Evolutionary conservation across 345 rosid species (phyloP), one percentile per base, ranked within the genome.

Genomic region (Heritiera littoralis): DNA sequence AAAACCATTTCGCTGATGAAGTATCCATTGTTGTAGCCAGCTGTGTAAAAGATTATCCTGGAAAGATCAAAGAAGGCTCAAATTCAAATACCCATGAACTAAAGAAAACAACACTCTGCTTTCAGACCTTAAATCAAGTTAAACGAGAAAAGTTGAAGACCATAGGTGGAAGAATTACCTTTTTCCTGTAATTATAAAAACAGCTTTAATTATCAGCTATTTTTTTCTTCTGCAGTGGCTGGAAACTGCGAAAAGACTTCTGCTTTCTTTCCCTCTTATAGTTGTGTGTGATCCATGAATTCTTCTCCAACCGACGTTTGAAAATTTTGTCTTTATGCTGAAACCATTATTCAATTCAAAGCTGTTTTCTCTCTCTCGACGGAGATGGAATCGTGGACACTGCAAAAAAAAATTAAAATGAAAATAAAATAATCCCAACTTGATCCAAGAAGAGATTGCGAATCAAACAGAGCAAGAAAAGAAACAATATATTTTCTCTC

Each of bases 1-100:
- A 14, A 55, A 87, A 83, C 94, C 92, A 90, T 80, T 82, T 87
- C 30, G 86, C 55, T 10, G 88, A 70, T 74, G 82, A 79, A 45
- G 64, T 28, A 63, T 86, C 84, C 93, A 85, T 80, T 38, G 55
- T 18, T 38, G 48, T 54, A 55, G 65, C 28, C 28, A 23, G 28
- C 28, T 23, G 28, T 23, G 28, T 23, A 23, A 3, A 11, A 69
- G 38, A 48, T 48, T 46, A 12, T 28, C 65, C 65, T 55, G 76
- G 14, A 73, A 72, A 55, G 10, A 38, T 9, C 10, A 18, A 35
- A 72, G 9, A 52, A 17, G 9, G 55, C 18, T 5, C n/a, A 54
- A 54, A 54, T 54, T 15, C 30, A 11, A 58, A 13, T 5, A 43
- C 13, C 3, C 38, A 35, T 35, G 38, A 55, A 12, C 4, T 3